Conservation (phyloP, 2,329 filamentous ascomycete species). For the Xylaria digitata region DNA sequence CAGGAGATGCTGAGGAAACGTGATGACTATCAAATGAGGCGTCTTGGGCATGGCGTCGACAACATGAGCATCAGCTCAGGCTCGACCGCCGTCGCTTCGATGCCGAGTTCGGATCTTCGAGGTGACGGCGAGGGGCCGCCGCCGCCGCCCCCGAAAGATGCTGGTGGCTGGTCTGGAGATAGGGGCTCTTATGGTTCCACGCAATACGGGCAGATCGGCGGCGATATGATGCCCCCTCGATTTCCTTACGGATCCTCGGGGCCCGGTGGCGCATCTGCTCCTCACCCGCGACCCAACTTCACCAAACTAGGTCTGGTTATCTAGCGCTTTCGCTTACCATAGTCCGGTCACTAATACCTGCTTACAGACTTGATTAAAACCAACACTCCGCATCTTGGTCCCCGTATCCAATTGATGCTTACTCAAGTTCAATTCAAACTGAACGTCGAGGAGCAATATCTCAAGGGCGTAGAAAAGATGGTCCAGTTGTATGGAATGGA, state of each 20-base stretch:
- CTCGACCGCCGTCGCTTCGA: slow-evolving; percentile 50
- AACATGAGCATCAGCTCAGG: slow-evolving; percentile 71
- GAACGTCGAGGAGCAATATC: slow-evolving; percentile 98
- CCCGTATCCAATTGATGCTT: slow-evolving; percentile 98
- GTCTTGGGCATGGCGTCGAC: slow-evolving; percentile 72
- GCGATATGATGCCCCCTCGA: slow-evolving; percentile 82
- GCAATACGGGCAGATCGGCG: slow-evolving; percentile 68
- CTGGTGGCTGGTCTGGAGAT: slow-evolving; percentile 56
- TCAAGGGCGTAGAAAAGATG: slow-evolving; percentile 99
- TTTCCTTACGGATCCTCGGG: slow-evolving; percentile 82
- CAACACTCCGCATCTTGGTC: slow-evolving; percentile 93
- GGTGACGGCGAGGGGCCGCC: slow-evolving; percentile 67
- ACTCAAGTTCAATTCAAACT: slow-evolving; percentile 99
- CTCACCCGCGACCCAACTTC: slow-evolving; percentile 87
- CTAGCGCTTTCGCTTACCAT: slow-evolving; percentile 1
- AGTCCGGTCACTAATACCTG: slow-evolving; percentile 24
- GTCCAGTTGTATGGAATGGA: slow-evolving; percentile 97
- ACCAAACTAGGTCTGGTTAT: slow-evolving; percentile 85
- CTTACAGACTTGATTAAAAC: slow-evolving; percentile 93
- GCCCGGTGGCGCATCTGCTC: slow-evolving; percentile 71
- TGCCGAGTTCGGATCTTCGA: slow-evolving; percentile 58
- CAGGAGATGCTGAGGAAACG: slow-evolving; percentile 86
- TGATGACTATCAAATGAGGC: slow-evolving; percentile 38
- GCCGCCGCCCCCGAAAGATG: slow-evolving; percentile 80
- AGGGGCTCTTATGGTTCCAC: slow-evolving; percentile 72